Evolutionary conservation across 169 alveolate genomes (phyloP), one percentile per base, ranked within the genome.

Genomic region (Cryptosporidium meleagridis): DNA sequence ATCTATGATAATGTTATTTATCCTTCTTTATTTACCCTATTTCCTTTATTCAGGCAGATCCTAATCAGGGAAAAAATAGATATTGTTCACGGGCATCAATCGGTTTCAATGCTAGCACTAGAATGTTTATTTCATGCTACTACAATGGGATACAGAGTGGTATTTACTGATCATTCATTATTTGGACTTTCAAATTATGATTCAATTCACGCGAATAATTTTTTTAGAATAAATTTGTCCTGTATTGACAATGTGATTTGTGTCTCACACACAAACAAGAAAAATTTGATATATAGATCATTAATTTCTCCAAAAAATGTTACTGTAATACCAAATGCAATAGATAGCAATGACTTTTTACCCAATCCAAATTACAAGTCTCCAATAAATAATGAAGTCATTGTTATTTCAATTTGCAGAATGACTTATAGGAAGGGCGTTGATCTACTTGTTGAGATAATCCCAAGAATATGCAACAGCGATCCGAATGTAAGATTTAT

Each of bases 81-180:
- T 84, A 96, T 99, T 33, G 98, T 97, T 67, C 97, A 95, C 70
- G 95, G 97, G 23, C 99, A 97, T 93, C 97, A 96, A 91, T 96
- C 97, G 7, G 95, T 98, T 21, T 93, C 96, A n/a, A 72, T 93
- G 51, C 41, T 95, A 48, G 94, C 95, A 44, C 68, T 91, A 5
- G 97, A 95, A 87, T 84, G 92, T 39, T 61, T 95, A 33, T 80
- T 95, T 23, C 96, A 94, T 87, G 93, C 97, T 7, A 92, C 92
- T 70, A 92, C 97, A 23, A 61, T 96, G 92, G 97, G 98, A 10
- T 84, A 85, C 85, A 95, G 96, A 84, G 93, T 96, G 1, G 99
- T 98, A 26, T 99, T 96, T 93, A 98, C 99, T 12, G 99, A 99
- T 91, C 99, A 99, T 94, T 97, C 99, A n/a, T 94, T 98, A 72